Base-by-base conservation (phyloP, 2,329 filamentous ascomycete species). In the Botrytis tulipae region DNA sequence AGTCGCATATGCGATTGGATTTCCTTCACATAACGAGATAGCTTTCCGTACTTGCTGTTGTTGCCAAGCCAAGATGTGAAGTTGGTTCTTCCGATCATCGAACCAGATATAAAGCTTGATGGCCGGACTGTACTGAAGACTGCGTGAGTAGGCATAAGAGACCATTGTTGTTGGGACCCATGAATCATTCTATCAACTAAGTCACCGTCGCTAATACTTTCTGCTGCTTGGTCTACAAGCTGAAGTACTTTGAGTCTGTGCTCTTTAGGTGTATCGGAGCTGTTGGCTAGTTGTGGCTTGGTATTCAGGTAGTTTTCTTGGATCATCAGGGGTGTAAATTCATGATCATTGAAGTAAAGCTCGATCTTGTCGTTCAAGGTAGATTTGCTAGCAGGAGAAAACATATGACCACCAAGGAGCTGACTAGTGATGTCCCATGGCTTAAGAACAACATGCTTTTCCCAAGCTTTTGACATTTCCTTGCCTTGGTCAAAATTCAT, bases 341-440 rank as follows among this genome's bases (percentile, higher is more conserved):
- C 96, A 80, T 99, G 96, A 79, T 99, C 96, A 82, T 99, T 98
- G 86, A 99, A 99, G 82, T 99, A 99, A 1, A 99, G 89, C 83
- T 99, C 95, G 76, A 97, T 96, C 86, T 99, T 99, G 82, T 99
- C 95, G 81, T 98, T 98, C 51, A 99, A 85, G 0, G 94, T 97
- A 4, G 93, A 86, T 77, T 93, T 97, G 83, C 94, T 97, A 68
- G 91, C 90, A 7, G 91, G 88, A 37, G 93, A 88, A 83, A 98
- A 99, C 83, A 98, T 89, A 54, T 94, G 93, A 6, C 94, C 91
- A 40, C 89, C 93, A 9, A 99, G 88, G 81, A 99, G 94, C 84
- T 98, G 98, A 81, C 92, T 89, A 75, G 93, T 95, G 79, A 99
- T 99, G 80, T 99, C 96, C 96, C 96, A 99, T 0, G 96, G 96